phyloP scores from a whole-genome alignment of 169 alveolate species.

The Plasmodium ovale region DNA sequence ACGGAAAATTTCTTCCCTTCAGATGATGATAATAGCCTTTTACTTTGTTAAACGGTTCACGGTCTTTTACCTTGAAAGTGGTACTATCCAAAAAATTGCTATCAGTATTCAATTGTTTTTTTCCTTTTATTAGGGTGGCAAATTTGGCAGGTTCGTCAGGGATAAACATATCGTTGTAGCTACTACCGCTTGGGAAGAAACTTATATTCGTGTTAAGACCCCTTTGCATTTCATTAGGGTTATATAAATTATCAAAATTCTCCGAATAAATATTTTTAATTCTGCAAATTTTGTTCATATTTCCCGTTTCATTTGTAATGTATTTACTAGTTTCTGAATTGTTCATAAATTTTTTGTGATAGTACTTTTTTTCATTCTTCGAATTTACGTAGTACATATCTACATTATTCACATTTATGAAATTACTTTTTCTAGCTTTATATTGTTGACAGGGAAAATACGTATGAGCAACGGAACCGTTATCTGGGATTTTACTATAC shows the following conservation, averaged over 20 bases:
- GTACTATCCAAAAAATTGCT: slow-evolving; percentile 10
- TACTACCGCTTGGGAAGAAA: too few species aligned
- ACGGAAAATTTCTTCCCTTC: neutral
- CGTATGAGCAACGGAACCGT: neutral
- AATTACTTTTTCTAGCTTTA: slow-evolving; percentile 10
- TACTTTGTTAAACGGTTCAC: neutral
- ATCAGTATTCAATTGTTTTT: slow-evolving; percentile 3
- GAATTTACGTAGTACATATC: neutral
- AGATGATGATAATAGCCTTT: slow-evolving; percentile 1
- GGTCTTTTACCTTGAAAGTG: neutral
- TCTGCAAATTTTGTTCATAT: slow-evolving; percentile 33
- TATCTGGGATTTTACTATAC: neutral
- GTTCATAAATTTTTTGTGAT: slow-evolving; percentile 18
- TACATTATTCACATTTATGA: neutral
- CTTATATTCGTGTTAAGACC: too few species aligned
- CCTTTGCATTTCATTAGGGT: too few species aligned
- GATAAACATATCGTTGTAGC: too few species aligned
- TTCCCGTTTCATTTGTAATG: neutral
- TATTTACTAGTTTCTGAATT: neutral
- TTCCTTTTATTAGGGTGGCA: slow-evolving; percentile 5
- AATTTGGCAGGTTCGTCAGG: slow-evolving; percentile 32
- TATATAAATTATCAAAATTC: too few species aligned
- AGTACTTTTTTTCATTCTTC: slow-evolving; percentile 24
- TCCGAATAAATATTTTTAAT: slow-evolving; percentile 43
- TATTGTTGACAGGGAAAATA: slow-evolving; percentile 11